A percentile compares a stretch with the other conserved stretches of the same genome.
phyloP scores from a whole-genome alignment of 352 stramenopile species.

The Halophytophthora polymorphica region DNA sequence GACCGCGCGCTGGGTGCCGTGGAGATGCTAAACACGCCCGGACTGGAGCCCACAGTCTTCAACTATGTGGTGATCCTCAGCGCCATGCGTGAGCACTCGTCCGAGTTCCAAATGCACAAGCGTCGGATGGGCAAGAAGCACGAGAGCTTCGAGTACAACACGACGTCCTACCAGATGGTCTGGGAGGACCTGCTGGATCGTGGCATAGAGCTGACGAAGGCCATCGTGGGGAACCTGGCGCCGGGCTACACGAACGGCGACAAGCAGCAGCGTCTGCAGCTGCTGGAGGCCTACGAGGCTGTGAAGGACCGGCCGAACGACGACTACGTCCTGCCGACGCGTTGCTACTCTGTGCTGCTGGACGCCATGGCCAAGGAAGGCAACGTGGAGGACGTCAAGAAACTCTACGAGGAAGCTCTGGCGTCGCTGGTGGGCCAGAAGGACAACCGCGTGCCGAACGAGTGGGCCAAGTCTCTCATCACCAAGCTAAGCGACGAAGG shows the following conservation, averaged over 20 bases:
- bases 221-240: slow-evolving; percentile 45
- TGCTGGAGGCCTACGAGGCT: slow-evolving; percentile 53
- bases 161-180: slow-evolving; percentile 33
- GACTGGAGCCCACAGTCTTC: slow-evolving; percentile 22
- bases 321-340: slow-evolving; percentile 39
- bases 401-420: slow-evolving; percentile 52
- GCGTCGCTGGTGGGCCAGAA: slow-evolving; percentile 23
- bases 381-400: slow-evolving; percentile 28
- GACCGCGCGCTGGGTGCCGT: slow-evolving; percentile 30
- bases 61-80: slow-evolving; percentile 52
- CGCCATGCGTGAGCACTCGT: slow-evolving; percentile 39
- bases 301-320: slow-evolving; percentile 27
- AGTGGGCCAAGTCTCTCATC: slow-evolving; percentile 47
- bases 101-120: slow-evolving; percentile 10
- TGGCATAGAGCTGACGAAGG: slow-evolving; percentile 34
- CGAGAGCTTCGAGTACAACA: slow-evolving; percentile 34
- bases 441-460: slow-evolving; percentile 30
- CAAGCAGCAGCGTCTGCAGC: slow-evolving; percentile 53
- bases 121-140: slow-evolving; percentile 16
- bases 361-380: slow-evolving; percentile 34
- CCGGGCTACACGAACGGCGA: slow-evolving; percentile 34
- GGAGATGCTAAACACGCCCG: slow-evolving; percentile 28
- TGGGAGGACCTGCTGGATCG: slow-evolving; percentile 39
- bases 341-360: slow-evolving; percentile 49
- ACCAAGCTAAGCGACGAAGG: slow-evolving; percentile 34